Conservation (phyloP, 1,284 basidiomycete genomes). For the Melampsora abietis-canadensis region DNA sequence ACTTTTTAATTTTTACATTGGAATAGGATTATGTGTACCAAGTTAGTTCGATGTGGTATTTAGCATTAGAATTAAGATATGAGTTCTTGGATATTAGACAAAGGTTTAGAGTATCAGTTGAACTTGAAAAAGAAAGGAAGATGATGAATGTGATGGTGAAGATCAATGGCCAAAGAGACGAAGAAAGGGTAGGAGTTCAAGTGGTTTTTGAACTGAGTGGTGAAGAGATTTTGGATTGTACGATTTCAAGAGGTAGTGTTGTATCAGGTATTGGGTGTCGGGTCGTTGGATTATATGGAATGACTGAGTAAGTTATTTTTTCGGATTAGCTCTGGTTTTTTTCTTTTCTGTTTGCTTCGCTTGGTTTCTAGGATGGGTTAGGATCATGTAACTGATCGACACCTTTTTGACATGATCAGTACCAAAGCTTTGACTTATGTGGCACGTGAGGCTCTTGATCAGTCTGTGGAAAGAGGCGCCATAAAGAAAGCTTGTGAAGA, state of each 20-base stretch:
- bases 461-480: constrained; percentile 10
- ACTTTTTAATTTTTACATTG: not conserved
- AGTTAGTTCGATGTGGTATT: constrained; percentile 38
- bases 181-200: not conserved
- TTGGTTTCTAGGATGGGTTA: no score
- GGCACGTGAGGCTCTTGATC: constrained; percentile 14
- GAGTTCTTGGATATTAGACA: constrained; percentile 17
- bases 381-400: not conserved
- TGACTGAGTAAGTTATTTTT: constrained; percentile 19
- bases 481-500: constrained; percentile 26
- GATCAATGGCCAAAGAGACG: not conserved
- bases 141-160: constrained; percentile 18
- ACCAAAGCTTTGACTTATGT: constrained; percentile 14
- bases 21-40: constrained; percentile 33
- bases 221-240: constrained; percentile 29
- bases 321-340: not conserved
- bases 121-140: not conserved
- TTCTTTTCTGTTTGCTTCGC: not conserved
- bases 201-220: constrained; percentile 25
- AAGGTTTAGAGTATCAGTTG: constrained; percentile 9
- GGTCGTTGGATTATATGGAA: constrained; percentile 3
- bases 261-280: constrained; percentile 16
- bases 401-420: not conserved
- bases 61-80: constrained; percentile 10
- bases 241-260: not conserved